Conservation (phyloP, 2,329 filamentous ascomycete species). For the Malbranchea cinnamomea region DNA sequence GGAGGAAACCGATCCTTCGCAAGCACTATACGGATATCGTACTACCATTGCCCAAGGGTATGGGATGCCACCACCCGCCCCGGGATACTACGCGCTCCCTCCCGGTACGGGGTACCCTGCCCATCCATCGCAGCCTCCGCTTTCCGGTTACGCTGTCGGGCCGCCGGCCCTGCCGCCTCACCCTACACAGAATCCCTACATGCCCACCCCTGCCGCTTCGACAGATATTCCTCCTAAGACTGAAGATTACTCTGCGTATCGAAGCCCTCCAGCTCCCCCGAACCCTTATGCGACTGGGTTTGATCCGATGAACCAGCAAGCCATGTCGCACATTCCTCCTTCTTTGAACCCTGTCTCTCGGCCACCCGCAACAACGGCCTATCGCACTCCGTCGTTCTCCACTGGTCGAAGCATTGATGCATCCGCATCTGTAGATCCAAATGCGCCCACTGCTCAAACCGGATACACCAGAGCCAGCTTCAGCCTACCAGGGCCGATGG, state of each 20-base stretch:
- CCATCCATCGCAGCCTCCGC: slow-evolving; percentile 16
- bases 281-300: slow-evolving; percentile 23
- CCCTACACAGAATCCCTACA: slow-evolving; percentile 23
- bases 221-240: slow-evolving; percentile 19
- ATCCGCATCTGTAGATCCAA: slow-evolving; percentile 24
- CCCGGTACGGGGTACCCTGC: slow-evolving; percentile 17
- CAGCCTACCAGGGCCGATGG: slow-evolving; percentile 20
- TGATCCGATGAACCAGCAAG: slow-evolving; percentile 20
- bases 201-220: slow-evolving; percentile 18
- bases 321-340: slow-evolving; percentile 19
- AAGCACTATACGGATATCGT: slow-evolving; percentile 27
- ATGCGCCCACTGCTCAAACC: slow-evolving; percentile 18
- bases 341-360: slow-evolving; percentile 18
- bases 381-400: slow-evolving; percentile 26
- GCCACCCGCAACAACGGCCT: slow-evolving; percentile 18
- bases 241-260: slow-evolving; percentile 24
- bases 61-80: slow-evolving; percentile 19
- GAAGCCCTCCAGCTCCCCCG: slow-evolving; percentile 15
- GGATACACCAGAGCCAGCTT: slow-evolving; percentile 25
- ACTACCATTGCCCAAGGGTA: slow-evolving; percentile 23
- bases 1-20: slow-evolving; percentile 22
- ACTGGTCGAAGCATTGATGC: slow-evolving; percentile 23
- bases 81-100: slow-evolving; percentile 24
- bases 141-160: slow-evolving; percentile 21
- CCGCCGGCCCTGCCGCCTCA: slow-evolving; percentile 17